Conservation (phyloP, 225 moss, liverwort and hornwort species). For the Ulota crispa region DNA sequence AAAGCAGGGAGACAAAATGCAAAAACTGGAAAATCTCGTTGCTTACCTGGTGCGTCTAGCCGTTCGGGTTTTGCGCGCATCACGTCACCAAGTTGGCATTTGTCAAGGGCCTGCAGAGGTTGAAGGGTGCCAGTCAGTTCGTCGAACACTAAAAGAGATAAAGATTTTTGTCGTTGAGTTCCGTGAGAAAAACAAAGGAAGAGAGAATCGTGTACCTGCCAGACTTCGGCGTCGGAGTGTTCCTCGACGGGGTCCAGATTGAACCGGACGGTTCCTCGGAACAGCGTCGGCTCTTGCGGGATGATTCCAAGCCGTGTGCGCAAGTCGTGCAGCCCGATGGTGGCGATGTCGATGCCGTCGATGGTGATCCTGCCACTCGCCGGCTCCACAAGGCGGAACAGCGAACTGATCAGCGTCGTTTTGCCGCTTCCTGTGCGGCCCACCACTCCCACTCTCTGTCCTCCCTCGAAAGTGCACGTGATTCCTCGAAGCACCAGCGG, state of each 20-base stretch:
- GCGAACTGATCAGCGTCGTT: slow-evolving; percentile 59
- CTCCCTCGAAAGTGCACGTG: slow-evolving; percentile 51
- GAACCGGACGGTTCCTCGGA: slow-evolving; percentile 58
- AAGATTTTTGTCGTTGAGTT: fast-evolving
- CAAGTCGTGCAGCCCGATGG: slow-evolving; percentile 58
- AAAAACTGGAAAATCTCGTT: not conserved
- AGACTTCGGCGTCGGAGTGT: slow-evolving; percentile 46
- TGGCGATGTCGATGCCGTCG: slow-evolving; percentile 54
- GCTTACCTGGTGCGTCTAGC: slow-evolving; percentile 44
- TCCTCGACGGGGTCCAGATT: slow-evolving; percentile 60
- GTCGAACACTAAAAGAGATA: not conserved
- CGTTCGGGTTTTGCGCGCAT: slow-evolving; percentile 48
- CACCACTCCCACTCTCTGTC: slow-evolving; percentile 60
- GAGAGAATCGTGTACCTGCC: slow-evolving; percentile 40
- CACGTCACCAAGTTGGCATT: slow-evolving; percentile 60
- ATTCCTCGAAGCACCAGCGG: slow-evolving; percentile 54
- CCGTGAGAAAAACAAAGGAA: not conserved
- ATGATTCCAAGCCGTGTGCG: slow-evolving; percentile 58
- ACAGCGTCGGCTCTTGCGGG: slow-evolving; percentile 66
- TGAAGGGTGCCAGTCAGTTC: not conserved
- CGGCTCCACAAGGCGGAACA: slow-evolving; percentile 61
- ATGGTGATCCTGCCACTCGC: slow-evolving; percentile 40
- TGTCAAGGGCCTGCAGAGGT: slow-evolving; percentile 56
- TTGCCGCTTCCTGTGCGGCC: slow-evolving; percentile 71
- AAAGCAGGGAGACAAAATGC: no score